Evolutionary conservation across 2,329 filamentous ascomycete species (phyloP).

Genomic region (Diaporthe sp.): DNA sequence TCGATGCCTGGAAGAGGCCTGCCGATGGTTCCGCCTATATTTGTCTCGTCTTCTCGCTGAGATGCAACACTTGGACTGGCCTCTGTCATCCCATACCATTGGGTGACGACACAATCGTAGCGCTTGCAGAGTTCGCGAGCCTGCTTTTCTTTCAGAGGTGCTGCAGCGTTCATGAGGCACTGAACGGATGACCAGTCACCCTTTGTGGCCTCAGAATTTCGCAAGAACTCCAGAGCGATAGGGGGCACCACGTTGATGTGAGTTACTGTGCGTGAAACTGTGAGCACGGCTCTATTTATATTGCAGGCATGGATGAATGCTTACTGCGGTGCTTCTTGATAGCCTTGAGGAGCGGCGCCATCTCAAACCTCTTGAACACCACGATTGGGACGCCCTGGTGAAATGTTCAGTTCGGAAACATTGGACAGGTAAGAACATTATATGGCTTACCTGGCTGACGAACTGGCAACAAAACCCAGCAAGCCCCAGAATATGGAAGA

Average conservation of each 20-base stretch:
- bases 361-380: constrained; percentile 36
- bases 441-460: constrained; percentile 29
- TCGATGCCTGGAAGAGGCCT: constrained; percentile 34
- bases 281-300: neutral
- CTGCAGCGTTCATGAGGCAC: constrained; percentile 44
- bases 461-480: constrained; percentile 38
- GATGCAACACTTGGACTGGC: constrained; percentile 39
- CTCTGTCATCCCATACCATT: constrained; percentile 43
- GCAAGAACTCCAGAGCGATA: constrained; percentile 38
- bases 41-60: constrained; percentile 34
- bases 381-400: constrained; percentile 39
- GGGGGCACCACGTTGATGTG: constrained; percentile 39
- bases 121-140: constrained; percentile 34
- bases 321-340: constrained; percentile 34
- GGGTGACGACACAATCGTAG: constrained; percentile 37
- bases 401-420: neutral
- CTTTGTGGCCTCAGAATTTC: constrained; percentile 16
- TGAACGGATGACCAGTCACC: constrained; percentile 40
- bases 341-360: constrained; percentile 24
- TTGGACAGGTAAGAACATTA: too few relatives aligned
- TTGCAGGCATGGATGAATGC: neutral
- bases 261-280: constrained; percentile 9
- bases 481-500: constrained; percentile 38
- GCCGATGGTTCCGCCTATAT: constrained; percentile 31
- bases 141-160: constrained; percentile 39